These are phyloP conservation scores for Aspergillus uvarum DNA, from an alignment of 2,329 filamentous ascomycete species.

Conservation along the genomic window DNA sequence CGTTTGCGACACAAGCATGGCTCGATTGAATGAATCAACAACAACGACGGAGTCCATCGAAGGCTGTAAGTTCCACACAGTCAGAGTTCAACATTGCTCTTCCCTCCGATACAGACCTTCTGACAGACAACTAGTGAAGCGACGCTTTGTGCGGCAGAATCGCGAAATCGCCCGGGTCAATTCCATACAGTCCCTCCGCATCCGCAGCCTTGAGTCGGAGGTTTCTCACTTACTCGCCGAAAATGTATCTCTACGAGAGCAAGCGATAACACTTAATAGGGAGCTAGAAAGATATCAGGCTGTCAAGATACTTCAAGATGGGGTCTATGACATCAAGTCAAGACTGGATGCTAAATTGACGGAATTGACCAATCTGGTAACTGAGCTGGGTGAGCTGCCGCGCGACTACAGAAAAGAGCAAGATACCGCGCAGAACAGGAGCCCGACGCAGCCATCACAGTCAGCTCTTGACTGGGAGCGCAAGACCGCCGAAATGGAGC, in stretches of 20 bases:
- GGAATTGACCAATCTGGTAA: constrained; percentile 56
- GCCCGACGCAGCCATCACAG: constrained; percentile 2
- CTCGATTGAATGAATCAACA: constrained; percentile 50
- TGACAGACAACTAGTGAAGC: constrained; percentile 52
- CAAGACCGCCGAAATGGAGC: constrained; percentile 17
- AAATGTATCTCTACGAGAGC: constrained; percentile 60
- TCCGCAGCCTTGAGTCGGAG: constrained; percentile 63
- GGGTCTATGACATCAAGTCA: constrained; percentile 53
- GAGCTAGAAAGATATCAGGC: constrained; percentile 52
- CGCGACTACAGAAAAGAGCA: constrained; percentile 28
- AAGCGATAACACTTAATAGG: constrained; percentile 57
- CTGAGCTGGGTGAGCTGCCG: constrained; percentile 52
- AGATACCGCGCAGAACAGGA: constrained; percentile 15
- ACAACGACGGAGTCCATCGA: constrained; percentile 49
- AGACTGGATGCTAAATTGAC: constrained; percentile 57
- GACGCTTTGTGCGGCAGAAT: constrained; percentile 65
- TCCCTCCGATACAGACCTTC: too few species aligned
- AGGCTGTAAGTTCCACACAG: constrained; percentile 39
- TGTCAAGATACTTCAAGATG: constrained; percentile 46
- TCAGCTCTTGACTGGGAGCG: constrained; percentile 16
- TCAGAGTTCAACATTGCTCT: neutral
- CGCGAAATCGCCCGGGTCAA: constrained; percentile 65
- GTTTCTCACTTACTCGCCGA: constrained; percentile 60
- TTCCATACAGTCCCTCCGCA: constrained; percentile 63
- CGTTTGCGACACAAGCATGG: constrained; percentile 37